Base-by-base conservation (phyloP, 805 yeast genomes). In the Martiniozyma abietophila region DNA sequence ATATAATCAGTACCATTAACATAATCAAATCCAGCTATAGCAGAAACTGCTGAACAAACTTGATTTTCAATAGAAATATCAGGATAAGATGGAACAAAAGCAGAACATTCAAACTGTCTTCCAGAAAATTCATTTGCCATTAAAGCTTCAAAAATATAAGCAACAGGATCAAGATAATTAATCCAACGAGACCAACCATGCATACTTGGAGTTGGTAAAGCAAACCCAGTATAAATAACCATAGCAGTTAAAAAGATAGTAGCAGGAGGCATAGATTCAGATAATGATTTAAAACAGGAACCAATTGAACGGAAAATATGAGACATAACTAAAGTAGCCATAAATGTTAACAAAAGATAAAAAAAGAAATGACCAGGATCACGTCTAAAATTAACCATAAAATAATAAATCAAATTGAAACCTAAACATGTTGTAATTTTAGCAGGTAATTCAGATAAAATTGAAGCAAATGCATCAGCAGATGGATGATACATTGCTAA, bases 181-280 rank as follows among this genome's bases (percentile, higher is more conserved):
- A 76, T 71, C 81, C 80, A 76, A 44, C 74, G 62, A 23, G 75
- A 68, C 81, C 81, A 76, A 11, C 79, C 75, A 42, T 65, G 61
- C 73, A 74, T 72, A 31, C 64, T 51, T 5, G 67, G 64, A 22
- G 68, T 65, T 19, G 80, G 81, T 39, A 74, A 58, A 16, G 67
- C 73, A 57, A 74, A 75, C 25, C 80, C 80, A 6, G 74, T 64
- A 47, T 63, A 74, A 31, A 41, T 36, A 14, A 68, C 53, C 48
- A 74, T 46, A 6, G 67, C 67, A 27, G 69, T 54, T 38, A 75
- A 52, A 35, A 74, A 39, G 18, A 72, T 41, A 11, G 76, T 60
- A 3, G 78, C 70, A 3, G 79, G 79, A 5, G 74, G 70, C 71
- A 74, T 67, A 8, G 80, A 74, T 44, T 67, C 68, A 1, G 72